Evolutionary conservation across 495 filamentous ascomycete genomes (phyloP).

Genomic region (Letharia lupina): DNA sequence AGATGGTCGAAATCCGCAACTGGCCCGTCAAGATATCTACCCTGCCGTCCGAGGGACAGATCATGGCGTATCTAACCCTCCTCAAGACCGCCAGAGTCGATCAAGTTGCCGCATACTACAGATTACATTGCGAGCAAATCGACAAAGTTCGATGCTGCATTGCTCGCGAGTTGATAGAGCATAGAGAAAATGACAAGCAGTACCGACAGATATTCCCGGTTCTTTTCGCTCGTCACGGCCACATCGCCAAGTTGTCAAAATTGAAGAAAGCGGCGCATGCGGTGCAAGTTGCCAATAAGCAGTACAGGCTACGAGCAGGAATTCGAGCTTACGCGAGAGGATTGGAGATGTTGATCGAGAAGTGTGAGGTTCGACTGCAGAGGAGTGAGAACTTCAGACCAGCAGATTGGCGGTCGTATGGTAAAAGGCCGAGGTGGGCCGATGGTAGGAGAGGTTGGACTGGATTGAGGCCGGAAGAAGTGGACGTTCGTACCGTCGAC

Average conservation of each 20-base stretch:
- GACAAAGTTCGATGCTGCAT: not conserved
- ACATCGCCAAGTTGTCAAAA: not conserved
- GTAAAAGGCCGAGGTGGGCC: not conserved
- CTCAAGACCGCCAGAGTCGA: not conserved
- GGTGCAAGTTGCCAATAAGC: not conserved
- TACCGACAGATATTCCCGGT: not conserved
- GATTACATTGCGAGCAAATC: not conserved
- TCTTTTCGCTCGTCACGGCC: not conserved
- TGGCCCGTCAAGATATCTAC: not conserved
- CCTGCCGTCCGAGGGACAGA: not conserved
- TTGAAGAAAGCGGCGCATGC: not conserved
- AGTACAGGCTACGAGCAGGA: not conserved
- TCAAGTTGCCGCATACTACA: slow-evolving; percentile 1
- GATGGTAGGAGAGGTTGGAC: slow-evolving; percentile 4
- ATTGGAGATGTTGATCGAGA: not conserved
- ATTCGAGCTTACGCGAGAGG: not conserved
- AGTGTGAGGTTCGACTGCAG: not conserved
- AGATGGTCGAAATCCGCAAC: not conserved
- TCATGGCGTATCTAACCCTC: not conserved
- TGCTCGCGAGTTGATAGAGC: not conserved
- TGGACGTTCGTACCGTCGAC: not conserved
- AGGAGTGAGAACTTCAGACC: not conserved
- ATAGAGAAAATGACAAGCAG: not conserved
- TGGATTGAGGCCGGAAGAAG: not conserved
- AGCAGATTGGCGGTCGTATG: not conserved